Base-by-base conservation (phyloP, 2,329 filamentous ascomycete genomes). In the Rugonectria rugulosa region DNA sequence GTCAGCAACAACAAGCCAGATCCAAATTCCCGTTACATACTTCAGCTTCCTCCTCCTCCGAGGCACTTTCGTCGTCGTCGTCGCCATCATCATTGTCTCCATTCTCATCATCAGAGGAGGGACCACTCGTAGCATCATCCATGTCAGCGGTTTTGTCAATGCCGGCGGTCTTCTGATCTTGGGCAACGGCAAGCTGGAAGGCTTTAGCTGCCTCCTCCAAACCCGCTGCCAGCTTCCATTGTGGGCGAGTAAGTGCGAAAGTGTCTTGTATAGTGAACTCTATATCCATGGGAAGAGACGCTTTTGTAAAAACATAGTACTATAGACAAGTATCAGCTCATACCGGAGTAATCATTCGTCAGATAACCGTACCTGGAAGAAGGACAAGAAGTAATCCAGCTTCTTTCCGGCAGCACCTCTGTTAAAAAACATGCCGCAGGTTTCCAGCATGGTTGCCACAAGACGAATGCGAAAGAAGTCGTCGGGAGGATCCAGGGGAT, bases 191-290 rank as follows among this genome's bases (percentile, higher is more conserved):
- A 61, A 96, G 87, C 62, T 92, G 88, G 70, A 99, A 97, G 2
- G 88, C 83, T 61, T 87, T 88, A 10, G 87, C 85, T 9, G 95
- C 94, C 74, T 98, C 95, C 48, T 96, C 88, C 6, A 95, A 73
- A 61, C 89, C 90, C 5, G 86, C 83, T 17, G 91, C 87, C 40
- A 97, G 79, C 73, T 95, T 96, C 95, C 94, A 99, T 70, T 97
- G 90, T 5, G 95, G 94, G 41, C 95, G 85, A 11, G 92, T 89
- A 27, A 92, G 77, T 21, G 88, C 87, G 74, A 90, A 98, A 0
- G 91, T 93, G 72, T 99, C 95, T 72, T 97, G 93, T 6, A 99
- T 85, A 40, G 97, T 88, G 71, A 99, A 99, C 55, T 99, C 95
- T 41, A 98, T 91, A 63, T 99, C 95, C 91, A 99, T 96, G 0